Base-by-base conservation (phyloP, 805 yeast genomes). In the Candida ipomoeae region DNA sequence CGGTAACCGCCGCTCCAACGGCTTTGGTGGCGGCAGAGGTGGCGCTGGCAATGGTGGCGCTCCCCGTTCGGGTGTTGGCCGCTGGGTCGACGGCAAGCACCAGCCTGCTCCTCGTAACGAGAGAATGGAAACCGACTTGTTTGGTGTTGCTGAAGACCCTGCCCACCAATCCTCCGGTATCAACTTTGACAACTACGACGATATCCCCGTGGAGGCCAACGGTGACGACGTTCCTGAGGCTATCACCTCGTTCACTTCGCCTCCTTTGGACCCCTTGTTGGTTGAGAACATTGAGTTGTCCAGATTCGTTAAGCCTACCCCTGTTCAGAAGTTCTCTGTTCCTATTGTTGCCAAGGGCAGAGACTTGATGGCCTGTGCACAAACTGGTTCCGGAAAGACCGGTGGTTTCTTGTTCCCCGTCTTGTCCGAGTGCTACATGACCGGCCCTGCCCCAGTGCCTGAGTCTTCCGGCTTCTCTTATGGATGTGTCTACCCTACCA, bases 331-430 rank as follows among this genome's bases (percentile, higher is more conserved):
- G 74, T 89, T 89, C 79, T 89, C 96, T 41, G 86, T 89, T 57
- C 96, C 96, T 59, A 89, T 89, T 58, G 92, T 89, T 58, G 89
- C 92, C 53, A 83, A 77, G 53, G 89, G 91, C 63, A 83, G 96
- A 74, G 96, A 89, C 73, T 80, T 89, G 74, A 89, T 89, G 96
- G 96, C 96, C 35, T 89, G 96, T 82, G 96, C 96, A 53, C 96
- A 89, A 78, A 89, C 96, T 61, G 96, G 96, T 85, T 91, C 98
- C 52, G 99, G 99, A 82, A 94, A 94, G 78, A 94, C 99, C 67
- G 99, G 98, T 81, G 99, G 99, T 60, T 94, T 94, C 81, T 78
- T 94, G 68, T 94, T 94, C 87, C 99, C 99, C 57, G 96, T 94
- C 49, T 80, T 94, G 62, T 87, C 96, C 44, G 90, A 90, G 76